Conservation (phyloP, 768 basidiomycete species). For the Plicaturopsis crispa region DNA sequence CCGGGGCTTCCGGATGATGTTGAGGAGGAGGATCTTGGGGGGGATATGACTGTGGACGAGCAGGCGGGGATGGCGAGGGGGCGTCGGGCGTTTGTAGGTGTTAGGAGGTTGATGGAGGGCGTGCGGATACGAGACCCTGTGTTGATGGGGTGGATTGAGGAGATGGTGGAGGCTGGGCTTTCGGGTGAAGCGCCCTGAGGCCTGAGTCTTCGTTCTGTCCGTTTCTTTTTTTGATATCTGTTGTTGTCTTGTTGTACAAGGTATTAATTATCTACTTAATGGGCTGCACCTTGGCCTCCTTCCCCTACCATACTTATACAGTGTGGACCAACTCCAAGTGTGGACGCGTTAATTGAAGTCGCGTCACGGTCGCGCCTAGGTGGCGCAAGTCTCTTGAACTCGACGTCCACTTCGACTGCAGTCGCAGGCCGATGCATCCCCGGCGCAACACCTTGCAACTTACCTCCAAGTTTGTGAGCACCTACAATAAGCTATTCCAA, state of each 20-base stretch:
- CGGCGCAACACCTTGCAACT: too few relatives aligned
- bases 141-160: slow-evolving; percentile 50
- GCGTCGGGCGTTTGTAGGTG: slow-evolving; percentile 38
- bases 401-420: too few relatives aligned
- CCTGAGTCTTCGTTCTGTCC: not conserved
- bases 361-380: too few relatives aligned
- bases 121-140: slow-evolving; percentile 41
- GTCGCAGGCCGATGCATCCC: too few relatives aligned
- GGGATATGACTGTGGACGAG: slow-evolving; percentile 24
- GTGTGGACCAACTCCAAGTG: too few relatives aligned
- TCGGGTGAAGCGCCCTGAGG: slow-evolving; percentile 5
- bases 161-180: slow-evolving; percentile 48
- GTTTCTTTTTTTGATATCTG: not conserved
- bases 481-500: slow-evolving; percentile 43
- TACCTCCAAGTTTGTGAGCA: slow-evolving; percentile 39
- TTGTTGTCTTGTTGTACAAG: too few relatives aligned
- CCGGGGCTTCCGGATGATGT: slow-evolving; percentile 75
- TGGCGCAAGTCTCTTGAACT: too few relatives aligned
- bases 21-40: slow-evolving; percentile 49
- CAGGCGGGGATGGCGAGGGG: slow-evolving; percentile 42
- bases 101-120: slow-evolving; percentile 36
- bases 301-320: too few relatives aligned
- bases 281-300: too few relatives aligned
- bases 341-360: too few relatives aligned
- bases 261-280: too few relatives aligned